Evolutionary conservation across 768 basidiomycete species (phyloP).

Genomic region (Kockovaella imperatae): DNA sequence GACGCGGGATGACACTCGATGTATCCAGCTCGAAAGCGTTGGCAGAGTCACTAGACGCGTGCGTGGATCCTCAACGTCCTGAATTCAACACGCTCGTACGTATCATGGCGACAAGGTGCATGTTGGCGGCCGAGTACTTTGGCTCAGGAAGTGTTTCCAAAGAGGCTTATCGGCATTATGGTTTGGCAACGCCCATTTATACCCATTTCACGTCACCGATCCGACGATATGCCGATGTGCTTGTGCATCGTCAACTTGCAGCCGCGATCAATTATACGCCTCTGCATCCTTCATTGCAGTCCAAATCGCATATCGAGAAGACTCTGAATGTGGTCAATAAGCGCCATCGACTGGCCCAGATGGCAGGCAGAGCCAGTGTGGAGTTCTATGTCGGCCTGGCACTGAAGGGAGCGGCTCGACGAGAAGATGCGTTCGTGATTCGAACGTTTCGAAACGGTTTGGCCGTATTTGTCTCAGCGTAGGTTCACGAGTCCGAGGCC

Average conservation of each 20-base stretch:
- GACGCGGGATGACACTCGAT: conserved; percentile 72
- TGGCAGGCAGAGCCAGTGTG: conserved; percentile 91
- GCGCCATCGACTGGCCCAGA: conserved; percentile 91
- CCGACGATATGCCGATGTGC: conserved; percentile 88
- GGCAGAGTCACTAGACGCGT: conserved; percentile 77
- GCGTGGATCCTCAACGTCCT: conserved; percentile 75
- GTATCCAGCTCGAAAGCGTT: conserved; percentile 85
- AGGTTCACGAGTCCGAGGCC: conserved; percentile 35
- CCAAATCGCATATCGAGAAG: conserved; percentile 78
- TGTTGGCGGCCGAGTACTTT: conserved; percentile 98
- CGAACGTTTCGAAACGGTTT: conserved; percentile 89
- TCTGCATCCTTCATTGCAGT: conserved; percentile 79
- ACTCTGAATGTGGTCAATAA: conserved; percentile 79
- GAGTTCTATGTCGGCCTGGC: conserved; percentile 97
- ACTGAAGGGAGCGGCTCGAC: conserved; percentile 53
- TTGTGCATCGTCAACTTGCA: conserved; percentile 85
- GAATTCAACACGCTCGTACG: conserved; percentile 96
- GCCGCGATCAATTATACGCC: conserved; percentile 78
- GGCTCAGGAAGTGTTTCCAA: conserved; percentile 86
- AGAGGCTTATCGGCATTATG: conserved; percentile 93
- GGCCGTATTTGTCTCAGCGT: conserved; percentile 94
- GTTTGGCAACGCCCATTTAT: conserved; percentile 92
- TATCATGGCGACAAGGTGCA: conserved; percentile 98
- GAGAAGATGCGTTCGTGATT: conserved; percentile 56
- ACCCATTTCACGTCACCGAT: conserved; percentile 99